These are phyloP conservation scores for Gracilaria caudata DNA, from an alignment of 23 red algal species.

Conservation along the genomic window DNA sequence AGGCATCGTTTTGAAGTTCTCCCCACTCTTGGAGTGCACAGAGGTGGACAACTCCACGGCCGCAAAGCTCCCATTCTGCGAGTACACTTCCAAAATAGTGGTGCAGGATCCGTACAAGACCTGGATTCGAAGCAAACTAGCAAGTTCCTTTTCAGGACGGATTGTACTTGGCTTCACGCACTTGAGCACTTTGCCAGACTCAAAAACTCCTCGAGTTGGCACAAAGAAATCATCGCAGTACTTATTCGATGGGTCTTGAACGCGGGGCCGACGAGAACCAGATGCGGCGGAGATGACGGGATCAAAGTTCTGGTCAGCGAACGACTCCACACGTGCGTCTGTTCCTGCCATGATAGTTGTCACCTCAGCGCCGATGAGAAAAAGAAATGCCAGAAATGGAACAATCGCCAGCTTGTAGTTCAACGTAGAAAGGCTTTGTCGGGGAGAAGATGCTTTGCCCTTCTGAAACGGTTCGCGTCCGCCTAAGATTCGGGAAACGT, in stretches of 20 bases:
- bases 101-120: background rate
- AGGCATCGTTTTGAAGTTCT: background rate
- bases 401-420: too few relatives aligned
- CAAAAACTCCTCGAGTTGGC: background rate
- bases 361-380: background rate
- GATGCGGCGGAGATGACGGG: background rate
- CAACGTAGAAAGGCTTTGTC: too few relatives aligned
- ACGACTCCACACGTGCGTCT: background rate
- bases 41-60: background rate
- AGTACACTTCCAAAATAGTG: background rate
- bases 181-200: background rate
- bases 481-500: background rate
- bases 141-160: background rate
- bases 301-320: constrained; percentile 7
- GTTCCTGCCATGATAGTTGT: background rate
- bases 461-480: constrained; percentile 2
- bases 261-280: background rate
- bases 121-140: background rate
- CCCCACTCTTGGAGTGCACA: background rate
- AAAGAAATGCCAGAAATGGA: too few relatives aligned
- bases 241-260: background rate
- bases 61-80: background rate
- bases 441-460: too few relatives aligned
- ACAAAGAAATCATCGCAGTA: constrained; percentile 8
- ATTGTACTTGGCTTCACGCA: background rate